A percentile compares a stretch with the other conserved stretches of the same genome.
These are phyloP conservation scores for Syzygium syzygioides DNA, from an alignment of 441 rosid genomes.

Conservation along the genomic window DNA sequence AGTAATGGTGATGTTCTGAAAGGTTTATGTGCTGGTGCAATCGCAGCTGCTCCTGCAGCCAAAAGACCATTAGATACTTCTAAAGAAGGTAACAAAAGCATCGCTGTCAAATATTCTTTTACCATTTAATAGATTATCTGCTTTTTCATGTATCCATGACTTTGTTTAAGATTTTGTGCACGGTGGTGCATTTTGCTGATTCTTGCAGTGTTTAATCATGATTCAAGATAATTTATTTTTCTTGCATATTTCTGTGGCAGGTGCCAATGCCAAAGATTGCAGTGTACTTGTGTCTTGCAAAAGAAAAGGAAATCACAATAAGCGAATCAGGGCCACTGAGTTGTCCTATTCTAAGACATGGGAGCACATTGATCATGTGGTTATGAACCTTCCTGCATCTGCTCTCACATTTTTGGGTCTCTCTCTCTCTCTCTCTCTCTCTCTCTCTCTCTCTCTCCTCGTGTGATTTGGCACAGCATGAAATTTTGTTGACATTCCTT, in stretches of 20 bases:
- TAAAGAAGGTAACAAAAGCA: slow-evolving; percentile 39
- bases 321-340: slow-evolving; percentile 51
- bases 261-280: slow-evolving; percentile 21
- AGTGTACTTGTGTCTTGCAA: slow-evolving; percentile 4
- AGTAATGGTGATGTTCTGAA: not conserved
- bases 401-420: slow-evolving; percentile 84
- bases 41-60: not conserved
- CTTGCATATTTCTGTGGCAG: slow-evolving; percentile 20
- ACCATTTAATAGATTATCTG: not conserved
- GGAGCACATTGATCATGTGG: slow-evolving; percentile 87
- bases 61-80: slow-evolving; percentile 45
- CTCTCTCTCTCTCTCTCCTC: too few species aligned
- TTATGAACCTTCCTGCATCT: slow-evolving; percentile 99
- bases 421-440: too few species aligned
- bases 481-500: not conserved
- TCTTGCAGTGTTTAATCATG: not conserved
- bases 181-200: not conserved
- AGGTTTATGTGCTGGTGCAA: not conserved
- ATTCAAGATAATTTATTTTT: not conserved
- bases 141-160: not conserved
- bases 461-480: not conserved
- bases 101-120: not conserved
- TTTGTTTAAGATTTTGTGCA: not conserved
- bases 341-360: slow-evolving; percentile 50
- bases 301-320: slow-evolving; percentile 39